These are phyloP conservation scores for Coelastrella sp. DNA, from an alignment of 139 green algal species.

Conservation along the genomic window DNA sequence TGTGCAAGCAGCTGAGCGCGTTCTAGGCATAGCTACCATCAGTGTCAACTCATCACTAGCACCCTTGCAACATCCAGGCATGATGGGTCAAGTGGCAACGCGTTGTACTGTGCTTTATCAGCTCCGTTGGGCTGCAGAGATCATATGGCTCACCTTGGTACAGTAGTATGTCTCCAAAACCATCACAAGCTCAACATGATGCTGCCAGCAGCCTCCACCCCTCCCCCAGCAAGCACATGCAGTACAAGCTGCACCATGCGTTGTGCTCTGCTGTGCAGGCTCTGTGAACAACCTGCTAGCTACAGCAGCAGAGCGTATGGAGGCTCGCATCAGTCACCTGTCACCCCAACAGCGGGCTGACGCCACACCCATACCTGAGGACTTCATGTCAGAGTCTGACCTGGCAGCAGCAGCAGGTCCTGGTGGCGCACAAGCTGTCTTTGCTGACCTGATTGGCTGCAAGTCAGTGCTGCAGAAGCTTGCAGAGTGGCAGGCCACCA, in stretches of 20 bases:
- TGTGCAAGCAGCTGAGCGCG: too few species aligned
- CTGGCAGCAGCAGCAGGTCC: background rate
- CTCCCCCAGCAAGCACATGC: background rate
- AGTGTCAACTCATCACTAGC: too few species aligned
- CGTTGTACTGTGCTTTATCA: too few species aligned
- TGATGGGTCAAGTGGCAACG: too few species aligned
- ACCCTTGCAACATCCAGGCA: too few species aligned
- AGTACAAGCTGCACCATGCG: background rate
- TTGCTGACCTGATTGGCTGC: conserved; percentile 63
- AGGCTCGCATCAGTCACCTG: conserved; percentile 4
- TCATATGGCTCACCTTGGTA: too few species aligned
- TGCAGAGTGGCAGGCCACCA: conserved; percentile 61
- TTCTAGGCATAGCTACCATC: too few species aligned
- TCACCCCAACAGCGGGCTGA: conserved; percentile 12
- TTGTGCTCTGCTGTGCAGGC: background rate
- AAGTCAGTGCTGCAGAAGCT: conserved; percentile 56
- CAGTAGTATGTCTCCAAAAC: too few species aligned
- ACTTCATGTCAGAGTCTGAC: conserved; percentile 47
- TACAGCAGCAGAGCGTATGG: conserved; percentile 26
- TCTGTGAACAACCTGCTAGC: conserved; percentile 68
- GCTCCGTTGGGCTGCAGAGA: too few species aligned
- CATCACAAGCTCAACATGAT: background rate
- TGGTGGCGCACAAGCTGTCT: conserved; percentile 23
- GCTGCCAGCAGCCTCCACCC: background rate
- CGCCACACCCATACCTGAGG: conserved; percentile 38